Conservation (phyloP, 208 protist genomes). For the Tritrichomonas foetus region DNA sequence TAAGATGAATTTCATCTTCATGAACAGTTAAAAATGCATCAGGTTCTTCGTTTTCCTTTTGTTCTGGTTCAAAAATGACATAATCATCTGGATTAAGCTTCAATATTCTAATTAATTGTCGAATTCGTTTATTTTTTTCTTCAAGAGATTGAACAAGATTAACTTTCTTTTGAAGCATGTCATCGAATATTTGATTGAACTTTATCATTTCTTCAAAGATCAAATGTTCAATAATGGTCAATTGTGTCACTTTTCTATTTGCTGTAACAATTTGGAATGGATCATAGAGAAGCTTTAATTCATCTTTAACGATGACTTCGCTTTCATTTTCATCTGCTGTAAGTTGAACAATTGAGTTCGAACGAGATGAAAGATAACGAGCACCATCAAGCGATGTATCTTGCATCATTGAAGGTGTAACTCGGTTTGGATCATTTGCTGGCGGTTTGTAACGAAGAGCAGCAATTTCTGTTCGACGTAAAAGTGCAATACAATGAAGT, state of each 20-base stretch:
- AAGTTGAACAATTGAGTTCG: not conserved
- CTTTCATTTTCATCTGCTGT: not conserved
- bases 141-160: not conserved
- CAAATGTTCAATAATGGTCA: not conserved
- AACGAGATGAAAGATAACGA: not conserved
- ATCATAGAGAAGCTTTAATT: not conserved
- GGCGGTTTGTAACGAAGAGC: not conserved
- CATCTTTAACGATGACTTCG: conserved; percentile 22
- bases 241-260: conserved; percentile 19
- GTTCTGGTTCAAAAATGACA: not conserved
- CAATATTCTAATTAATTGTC: not conserved
- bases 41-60: not conserved
- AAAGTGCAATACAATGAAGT: not conserved
- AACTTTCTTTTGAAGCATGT: not conserved
- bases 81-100: conserved; percentile 9
- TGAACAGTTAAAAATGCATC: not conserved
- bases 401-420: not conserved
- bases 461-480: conserved; percentile 19
- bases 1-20: not conserved
- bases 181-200: not conserved
- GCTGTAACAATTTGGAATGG: not conserved
- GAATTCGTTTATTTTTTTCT: conserved; percentile 4
- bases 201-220: not conserved
- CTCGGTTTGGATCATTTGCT: not conserved
- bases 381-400: not conserved